Evolutionary conservation across 129 eudicot species (phyloP).

Genomic region (Daucus carota): DH1_v3.0 NC_030389.2:9561501-9562000

Average conservation of each 20-base stretch:
- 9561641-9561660: constrained; percentile 36
- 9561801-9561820: constrained; percentile 30
- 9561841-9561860: constrained; percentile 24
- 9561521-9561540: constrained; percentile 66
- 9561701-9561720: constrained; percentile 46
- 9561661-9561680: constrained; percentile 27
- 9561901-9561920: constrained; percentile 49
- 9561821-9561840: constrained; percentile 38
- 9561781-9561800: constrained; percentile 28
- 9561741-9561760: constrained; percentile 35
- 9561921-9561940: constrained; percentile 88
- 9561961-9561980: constrained; percentile 68
- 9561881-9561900: constrained; percentile 33
- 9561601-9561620: constrained; percentile 80
- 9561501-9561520: constrained; percentile 45
- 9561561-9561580: constrained; percentile 79
- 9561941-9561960: constrained; percentile 88
- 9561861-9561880: constrained; percentile 27
- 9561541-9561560: constrained; percentile 59
- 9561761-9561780: constrained; percentile 20
- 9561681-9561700: constrained; percentile 32
- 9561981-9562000: constrained; percentile 36
- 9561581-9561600: constrained; percentile 64
- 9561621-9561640: constrained; percentile 58
- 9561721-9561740: constrained; percentile 56